Base-by-base conservation (phyloP, 2,329 filamentous ascomycete genomes). In the Alternaria sp. region DNA sequence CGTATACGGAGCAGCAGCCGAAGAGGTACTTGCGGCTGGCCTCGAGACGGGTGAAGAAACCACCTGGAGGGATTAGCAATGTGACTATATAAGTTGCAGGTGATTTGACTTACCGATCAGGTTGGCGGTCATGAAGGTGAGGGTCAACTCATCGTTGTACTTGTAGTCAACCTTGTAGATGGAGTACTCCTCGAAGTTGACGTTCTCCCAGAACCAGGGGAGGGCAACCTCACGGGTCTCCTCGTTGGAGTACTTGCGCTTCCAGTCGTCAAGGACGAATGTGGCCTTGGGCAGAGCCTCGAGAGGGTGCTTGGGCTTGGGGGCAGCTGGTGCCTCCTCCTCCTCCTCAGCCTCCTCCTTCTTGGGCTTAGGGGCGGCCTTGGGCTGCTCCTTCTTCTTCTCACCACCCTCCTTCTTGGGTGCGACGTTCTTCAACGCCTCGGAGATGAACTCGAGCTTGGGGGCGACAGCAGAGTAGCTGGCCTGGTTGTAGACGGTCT, bases 91-190 rank as follows among this genome's bases (percentile, higher is more conserved):
- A 36, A 5, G 40, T 19, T 5, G 17, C 10, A 19, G 58, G 36
- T 47, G n/a, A 11, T 15, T 28, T n/a, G 26, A 76, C 83, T 74
- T 79, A 85, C 88, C 94, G 81, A 99, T 95, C 83, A 98, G 86
- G 89, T 99, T 99, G 88, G 91, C 93, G 75, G 93, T 95, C 96
- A 99, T 99, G 92, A 99, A 99, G 79, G 91, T 92, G 83, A 96
- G 86, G 80, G 93, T 97, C 74, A 99, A 89, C 90, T 99, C 96
- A 66, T 97, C 90, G 84, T 97, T 97, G 89, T 99, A 99, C 90
- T 97, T 97, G 90, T 97, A 99, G 84, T 94, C 91, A 75, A 94
- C 86, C 82, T 89, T 90, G 93, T 93, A 99, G 82, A 99, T 85
- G 60, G 93, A 97, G 89, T 96, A 99, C 85, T 99, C 96, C 71